Evolutionary conservation across 177 flowering plant genomes (phyloP).

Genomic region (Vitis hybrid): DNA sequence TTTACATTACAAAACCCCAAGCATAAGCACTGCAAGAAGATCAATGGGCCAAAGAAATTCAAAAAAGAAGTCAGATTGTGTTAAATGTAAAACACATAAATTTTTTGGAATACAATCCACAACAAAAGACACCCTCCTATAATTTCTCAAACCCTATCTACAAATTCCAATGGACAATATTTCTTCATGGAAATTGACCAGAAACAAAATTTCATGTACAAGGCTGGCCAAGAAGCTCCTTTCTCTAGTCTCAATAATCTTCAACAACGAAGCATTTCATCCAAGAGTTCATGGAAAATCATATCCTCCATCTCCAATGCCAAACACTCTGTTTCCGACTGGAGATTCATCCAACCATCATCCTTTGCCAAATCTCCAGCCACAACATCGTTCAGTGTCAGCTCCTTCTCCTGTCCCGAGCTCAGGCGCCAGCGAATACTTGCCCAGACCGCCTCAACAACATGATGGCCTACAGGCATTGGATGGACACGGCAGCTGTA

Average conservation of each 20-base stretch:
- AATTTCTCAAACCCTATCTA: no score
- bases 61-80: no score
- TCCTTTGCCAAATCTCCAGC: conserved; percentile 28
- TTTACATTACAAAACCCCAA: no score
- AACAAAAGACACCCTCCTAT: no score
- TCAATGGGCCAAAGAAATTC: no score
- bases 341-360: conserved; percentile 39
- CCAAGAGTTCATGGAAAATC: conserved; percentile 39
- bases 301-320: conserved; percentile 41
- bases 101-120: no score
- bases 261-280: conserved; percentile 26
- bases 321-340: conserved; percentile 29
- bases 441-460: conserved; percentile 29
- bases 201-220: conserved; percentile 15
- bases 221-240: neutral
- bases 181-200: neutral
- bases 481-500: conserved; percentile 12
- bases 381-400: conserved; percentile 28
- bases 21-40: no score
- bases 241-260: no score
- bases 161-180: neutral
- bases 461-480: conserved; percentile 17
- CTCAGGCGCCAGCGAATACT: conserved; percentile 17
- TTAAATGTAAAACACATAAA: no score
- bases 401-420: conserved; percentile 17